Evolutionary conservation across 441 rosid species (phyloP), one percentile per base, ranked within the genome.

Genomic region (Aquilaria agallochum): DNA sequence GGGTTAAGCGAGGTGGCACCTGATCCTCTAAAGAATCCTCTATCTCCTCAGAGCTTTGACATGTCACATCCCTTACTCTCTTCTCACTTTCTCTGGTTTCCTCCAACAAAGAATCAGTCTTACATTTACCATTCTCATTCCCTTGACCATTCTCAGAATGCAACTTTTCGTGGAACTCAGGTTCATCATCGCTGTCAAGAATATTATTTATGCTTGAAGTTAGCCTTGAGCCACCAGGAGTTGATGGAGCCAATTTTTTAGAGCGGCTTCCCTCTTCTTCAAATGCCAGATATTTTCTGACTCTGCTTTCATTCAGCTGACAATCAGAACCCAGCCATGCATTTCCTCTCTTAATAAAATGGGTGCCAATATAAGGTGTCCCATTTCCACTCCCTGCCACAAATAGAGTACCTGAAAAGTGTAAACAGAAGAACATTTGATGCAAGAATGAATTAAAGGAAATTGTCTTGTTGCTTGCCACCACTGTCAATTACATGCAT

Each of bases 111-210:
- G 12, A 49, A 59, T 67, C 63, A 40, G 49, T 63, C 47, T 59
- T 58, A 68, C 58, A 45, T 20, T 47, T n/a, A 49, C 36, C 40
- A 58, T 63, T 62, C 40, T 44, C 53, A 53, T 20, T 62, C 59
- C 11, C 62, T 31, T 57, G 55, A 31, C 64, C 15, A 15, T 15
- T 15, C 15, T 59, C 42, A 56, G 42, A 56, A 60, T 40, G 34
- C 4, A 34, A 20, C 40, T 36, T 36, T 36, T 8, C 7, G 8
- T 8, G 7, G 6, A 31, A n/a, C 30, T 68, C 64, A 47, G 52
- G 60, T 68, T 85, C 88, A 60, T 82, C 82, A 20, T 85, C 84
- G 64, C 81, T 75, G 55, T 78, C 90, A 62, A 31, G 60, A 58
- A 85, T 63, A 62, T 80, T 44, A 50, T 77, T 78, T 64, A 75